These are phyloP conservation scores for Buddleja alternifolia DNA, from an alignment of 257 asterid species.

Conservation along the genomic window DNA sequence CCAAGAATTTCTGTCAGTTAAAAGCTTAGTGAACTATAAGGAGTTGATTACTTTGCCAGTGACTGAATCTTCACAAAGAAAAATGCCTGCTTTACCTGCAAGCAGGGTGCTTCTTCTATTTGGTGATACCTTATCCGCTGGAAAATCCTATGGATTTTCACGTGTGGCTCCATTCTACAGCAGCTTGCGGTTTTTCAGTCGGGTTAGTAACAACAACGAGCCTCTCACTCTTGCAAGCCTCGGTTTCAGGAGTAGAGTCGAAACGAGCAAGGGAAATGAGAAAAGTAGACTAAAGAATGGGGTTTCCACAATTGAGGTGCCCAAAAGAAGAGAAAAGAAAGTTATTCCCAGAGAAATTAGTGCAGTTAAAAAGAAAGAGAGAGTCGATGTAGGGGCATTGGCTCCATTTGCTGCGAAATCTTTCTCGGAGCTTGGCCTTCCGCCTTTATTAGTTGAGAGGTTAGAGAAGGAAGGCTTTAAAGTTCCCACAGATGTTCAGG, in stretches of 20 bases:
- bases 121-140: constrained; percentile 49
- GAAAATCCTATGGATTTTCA: constrained; percentile 43
- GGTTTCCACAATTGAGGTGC: constrained; percentile 66
- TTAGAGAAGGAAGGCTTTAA: constrained; percentile 77
- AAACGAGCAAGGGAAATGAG: constrained; percentile 43
- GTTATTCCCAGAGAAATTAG: constrained; percentile 36
- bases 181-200: constrained; percentile 40
- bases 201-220: constrained; percentile 38
- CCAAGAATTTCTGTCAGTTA: constrained; percentile 13
- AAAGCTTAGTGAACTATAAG: constrained; percentile 21
- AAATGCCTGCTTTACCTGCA: constrained; percentile 57
- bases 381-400: constrained; percentile 47
- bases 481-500: constrained; percentile 93
- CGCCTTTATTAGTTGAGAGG: constrained; percentile 69
- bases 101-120: constrained; percentile 50
- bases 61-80: constrained; percentile 7
- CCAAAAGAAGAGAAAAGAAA: constrained; percentile 52
- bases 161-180: constrained; percentile 45
- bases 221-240: constrained; percentile 76
- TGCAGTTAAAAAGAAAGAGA: constrained; percentile 38
- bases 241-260: constrained; percentile 54
- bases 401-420: constrained; percentile 83
- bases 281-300: constrained; percentile 54
- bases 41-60: constrained; percentile 21
- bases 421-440: constrained; percentile 87